A percentile compares a stretch with the other conserved stretches of the same genome.
Evolutionary conservation across 2,329 filamentous ascomycete genomes (phyloP).

Genomic region (Colletotrichum sp.): DNA sequence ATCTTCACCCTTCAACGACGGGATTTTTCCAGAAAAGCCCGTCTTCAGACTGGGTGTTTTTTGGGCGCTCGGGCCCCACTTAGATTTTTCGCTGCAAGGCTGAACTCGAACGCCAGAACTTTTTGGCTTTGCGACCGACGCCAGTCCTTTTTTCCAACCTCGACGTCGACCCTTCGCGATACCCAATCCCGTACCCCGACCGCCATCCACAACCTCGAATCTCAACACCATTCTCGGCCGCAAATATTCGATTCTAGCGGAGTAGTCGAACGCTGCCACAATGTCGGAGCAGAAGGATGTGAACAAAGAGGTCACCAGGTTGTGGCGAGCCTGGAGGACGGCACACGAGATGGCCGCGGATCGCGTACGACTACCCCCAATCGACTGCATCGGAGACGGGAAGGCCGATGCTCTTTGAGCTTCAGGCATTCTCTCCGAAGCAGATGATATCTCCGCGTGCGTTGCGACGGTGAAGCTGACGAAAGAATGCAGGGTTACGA

Average conservation of each 20-base stretch:
- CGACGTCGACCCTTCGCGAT: neutral
- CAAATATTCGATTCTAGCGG: neutral
- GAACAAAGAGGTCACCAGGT: slow-evolving; percentile 64
- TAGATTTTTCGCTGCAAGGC: slow-evolving; percentile 19
- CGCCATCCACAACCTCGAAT: neutral
- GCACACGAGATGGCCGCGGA: slow-evolving; percentile 95
- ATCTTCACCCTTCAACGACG: neutral
- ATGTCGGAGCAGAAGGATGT: slow-evolving; percentile 53
- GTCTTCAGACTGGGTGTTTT: neutral
- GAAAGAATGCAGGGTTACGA: slow-evolving; percentile 80
- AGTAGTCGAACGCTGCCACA: slow-evolving; percentile 5
- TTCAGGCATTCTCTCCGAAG: neutral
- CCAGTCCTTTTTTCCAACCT: slow-evolving; percentile 1
- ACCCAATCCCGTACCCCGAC: neutral
- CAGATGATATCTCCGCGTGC: neutral
- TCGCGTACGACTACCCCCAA: slow-evolving; percentile 66
- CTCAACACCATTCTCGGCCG: neutral
- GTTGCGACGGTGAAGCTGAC: slow-evolving; percentile 16
- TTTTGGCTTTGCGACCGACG: slow-evolving; percentile 20
- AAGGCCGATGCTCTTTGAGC: neutral
- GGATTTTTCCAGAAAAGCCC: slow-evolving; percentile 13
- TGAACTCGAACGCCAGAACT: slow-evolving; percentile 16
- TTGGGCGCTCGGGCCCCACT: slow-evolving; percentile 7
- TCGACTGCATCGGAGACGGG: neutral
- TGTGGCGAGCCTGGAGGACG: slow-evolving; percentile 95